A percentile compares a stretch with the other conserved stretches of the same genome.
Evolutionary conservation across 1,139 yeast genomes (phyloP).

Genomic region (Fermentozyma sake): DNA sequence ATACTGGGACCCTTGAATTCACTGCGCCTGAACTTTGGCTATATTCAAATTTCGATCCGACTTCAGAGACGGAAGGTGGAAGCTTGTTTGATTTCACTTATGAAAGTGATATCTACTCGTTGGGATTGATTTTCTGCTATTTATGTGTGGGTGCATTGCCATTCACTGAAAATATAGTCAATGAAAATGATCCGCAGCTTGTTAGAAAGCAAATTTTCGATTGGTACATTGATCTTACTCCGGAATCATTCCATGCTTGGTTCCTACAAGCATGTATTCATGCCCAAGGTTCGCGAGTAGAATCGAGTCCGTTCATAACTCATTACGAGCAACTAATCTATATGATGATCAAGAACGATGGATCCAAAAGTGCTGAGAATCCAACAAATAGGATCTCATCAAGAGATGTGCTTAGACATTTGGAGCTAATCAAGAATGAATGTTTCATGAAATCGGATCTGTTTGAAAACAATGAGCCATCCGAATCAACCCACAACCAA

Average conservation of each 20-base stretch:
- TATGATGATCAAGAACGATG: slow-evolving; percentile 24
- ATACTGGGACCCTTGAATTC: slow-evolving; percentile 82
- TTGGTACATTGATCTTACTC: slow-evolving; percentile 26
- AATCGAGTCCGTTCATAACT: too few relatives aligned
- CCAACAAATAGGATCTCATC: slow-evolving; percentile 9
- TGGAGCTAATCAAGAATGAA: slow-evolving; percentile 16
- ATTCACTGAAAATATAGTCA: slow-evolving; percentile 25
- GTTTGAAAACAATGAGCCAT: too few relatives aligned
- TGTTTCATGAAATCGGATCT: too few relatives aligned
- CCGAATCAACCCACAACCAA: too few relatives aligned
- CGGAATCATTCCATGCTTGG: slow-evolving; percentile 23
- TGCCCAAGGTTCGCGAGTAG: too few relatives aligned
- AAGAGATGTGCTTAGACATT: slow-evolving; percentile 16
- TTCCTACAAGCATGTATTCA: too few relatives aligned
- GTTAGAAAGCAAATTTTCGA: slow-evolving; percentile 22
- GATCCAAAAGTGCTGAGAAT: slow-evolving; percentile 1
- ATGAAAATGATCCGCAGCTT: slow-evolving; percentile 33
- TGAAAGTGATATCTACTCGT: slow-evolving; percentile 73
- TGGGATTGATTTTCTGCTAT: slow-evolving; percentile 77
- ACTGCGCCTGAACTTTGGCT: slow-evolving; percentile 78
- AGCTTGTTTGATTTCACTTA: slow-evolving; percentile 51
- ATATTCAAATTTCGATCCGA: slow-evolving; percentile 20
- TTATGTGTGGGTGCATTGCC: slow-evolving; percentile 71
- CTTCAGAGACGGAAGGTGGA: slow-evolving; percentile 12
- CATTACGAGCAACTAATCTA: slow-evolving; percentile 22